A percentile compares a stretch with the other conserved stretches of the same genome.
Conservation (phyloP, 768 basidiomycete genomes). For the Pleurotus cornucopiae region DNA sequence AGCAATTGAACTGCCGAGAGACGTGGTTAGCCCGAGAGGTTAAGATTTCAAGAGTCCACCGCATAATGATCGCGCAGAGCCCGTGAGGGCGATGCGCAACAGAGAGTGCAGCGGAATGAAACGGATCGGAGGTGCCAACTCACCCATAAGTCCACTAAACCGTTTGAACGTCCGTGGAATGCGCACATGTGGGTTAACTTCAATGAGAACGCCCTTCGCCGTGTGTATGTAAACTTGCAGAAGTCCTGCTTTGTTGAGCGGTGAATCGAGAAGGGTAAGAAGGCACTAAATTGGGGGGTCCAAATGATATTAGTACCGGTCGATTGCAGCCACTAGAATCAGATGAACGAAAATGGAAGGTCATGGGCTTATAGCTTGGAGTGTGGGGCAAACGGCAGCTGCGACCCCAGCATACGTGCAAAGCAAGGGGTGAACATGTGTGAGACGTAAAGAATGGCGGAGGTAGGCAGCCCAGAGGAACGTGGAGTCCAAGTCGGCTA, state of each 20-base stretch:
- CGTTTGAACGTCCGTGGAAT: conserved; percentile 99
- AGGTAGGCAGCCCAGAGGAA: background rate
- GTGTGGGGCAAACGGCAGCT: no score
- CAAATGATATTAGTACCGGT: no score
- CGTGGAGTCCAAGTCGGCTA: background rate
- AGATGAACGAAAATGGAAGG: no score
- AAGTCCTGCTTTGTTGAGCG: conserved; percentile 93
- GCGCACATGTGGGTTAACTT: conserved; percentile 96
- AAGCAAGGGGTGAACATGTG: background rate
- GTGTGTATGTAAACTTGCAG: conserved; percentile 99
- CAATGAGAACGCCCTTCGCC: conserved; percentile 91
- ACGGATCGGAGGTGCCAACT: conserved; percentile 6
- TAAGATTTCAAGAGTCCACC: background rate
- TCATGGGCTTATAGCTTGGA: no score
- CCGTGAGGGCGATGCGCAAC: background rate
- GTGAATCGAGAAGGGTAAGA: conserved; percentile 93
- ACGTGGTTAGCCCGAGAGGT: background rate
- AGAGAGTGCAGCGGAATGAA: background rate
- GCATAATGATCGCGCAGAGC: no score
- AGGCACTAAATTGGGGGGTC: conserved; percentile 60
- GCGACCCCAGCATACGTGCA: no score
- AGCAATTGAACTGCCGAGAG: conserved; percentile 80
- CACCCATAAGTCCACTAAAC: conserved; percentile 98
- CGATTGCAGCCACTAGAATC: no score
- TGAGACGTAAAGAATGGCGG: background rate